Conservation (phyloP, 352 stramenopile species). For the Pythium vanterpoolii region DNA sequence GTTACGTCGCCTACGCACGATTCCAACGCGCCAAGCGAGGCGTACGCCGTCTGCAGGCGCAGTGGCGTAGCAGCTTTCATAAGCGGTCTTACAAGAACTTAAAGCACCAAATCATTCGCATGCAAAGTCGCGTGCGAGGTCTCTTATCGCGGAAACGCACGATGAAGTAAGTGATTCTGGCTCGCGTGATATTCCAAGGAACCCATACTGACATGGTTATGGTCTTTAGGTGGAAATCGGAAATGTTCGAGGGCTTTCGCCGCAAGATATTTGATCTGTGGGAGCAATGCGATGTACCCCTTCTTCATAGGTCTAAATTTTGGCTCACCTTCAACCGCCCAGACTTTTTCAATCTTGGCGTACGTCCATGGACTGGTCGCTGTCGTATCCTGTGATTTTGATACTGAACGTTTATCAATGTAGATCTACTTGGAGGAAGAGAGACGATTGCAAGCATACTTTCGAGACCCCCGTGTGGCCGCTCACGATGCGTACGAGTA, state of each 20-base stretch:
- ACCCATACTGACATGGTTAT: not conserved
- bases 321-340: slow-evolving; percentile 71
- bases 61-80: slow-evolving; percentile 63
- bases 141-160: slow-evolving; percentile 58
- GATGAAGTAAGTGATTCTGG: slow-evolving; percentile 32
- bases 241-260: slow-evolving; percentile 50
- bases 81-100: slow-evolving; percentile 61
- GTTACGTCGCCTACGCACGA: slow-evolving; percentile 42
- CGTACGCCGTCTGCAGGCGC: slow-evolving; percentile 55
- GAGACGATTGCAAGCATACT: slow-evolving; percentile 37
- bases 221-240: slow-evolving; percentile 54
- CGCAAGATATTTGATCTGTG: slow-evolving; percentile 69
- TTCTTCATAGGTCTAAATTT: slow-evolving; percentile 80
- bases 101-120: slow-evolving; percentile 52
- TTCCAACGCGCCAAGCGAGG: slow-evolving; percentile 46
- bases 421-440: slow-evolving; percentile 73
- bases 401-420: not conserved
- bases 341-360: slow-evolving; percentile 78
- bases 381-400: not conserved
- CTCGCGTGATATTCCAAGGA: not conserved
- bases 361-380: slow-evolving; percentile 19
- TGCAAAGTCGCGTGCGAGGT: slow-evolving; percentile 62
- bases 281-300: slow-evolving; percentile 54
- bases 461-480: slow-evolving; percentile 29
- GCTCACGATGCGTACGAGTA: slow-evolving; percentile 42